Evolutionary conservation across 768 basidiomycete genomes (phyloP).

Genomic region (Suillus plorans): DNA sequence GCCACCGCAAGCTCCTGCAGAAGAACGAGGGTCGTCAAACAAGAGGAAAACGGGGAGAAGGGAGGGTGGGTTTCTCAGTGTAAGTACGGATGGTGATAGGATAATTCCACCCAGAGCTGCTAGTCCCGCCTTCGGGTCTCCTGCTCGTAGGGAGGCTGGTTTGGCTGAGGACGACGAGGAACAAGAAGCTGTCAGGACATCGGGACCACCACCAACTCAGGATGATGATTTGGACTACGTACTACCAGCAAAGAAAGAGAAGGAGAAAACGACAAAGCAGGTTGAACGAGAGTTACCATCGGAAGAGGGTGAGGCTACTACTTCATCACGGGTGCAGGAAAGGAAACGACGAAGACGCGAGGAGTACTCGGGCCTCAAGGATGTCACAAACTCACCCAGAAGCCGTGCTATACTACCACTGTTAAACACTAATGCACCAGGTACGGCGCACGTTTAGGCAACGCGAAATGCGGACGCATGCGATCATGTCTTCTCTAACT

Average conservation of each 20-base stretch:
- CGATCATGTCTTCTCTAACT: conserved; percentile 13
- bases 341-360: conserved; percentile 38
- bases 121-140: conserved; percentile 70
- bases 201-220: conserved; percentile 10
- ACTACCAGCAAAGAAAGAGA: conserved; percentile 43
- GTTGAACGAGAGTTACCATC: conserved; percentile 18
- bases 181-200: conserved; percentile 32
- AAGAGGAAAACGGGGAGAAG: conserved; percentile 29
- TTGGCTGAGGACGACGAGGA: conserved; percentile 60
- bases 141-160: conserved; percentile 52
- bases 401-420: conserved; percentile 34
- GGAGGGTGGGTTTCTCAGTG: conserved; percentile 56
- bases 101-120: conserved; percentile 52
- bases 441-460: conserved; percentile 25
- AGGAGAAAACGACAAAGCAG: conserved; percentile 28
- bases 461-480: not conserved
- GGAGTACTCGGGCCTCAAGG: conserved; percentile 48
- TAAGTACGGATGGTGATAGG: conserved; percentile 35
- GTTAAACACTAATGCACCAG: conserved; percentile 36
- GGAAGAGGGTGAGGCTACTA: conserved; percentile 25
- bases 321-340: conserved; percentile 35
- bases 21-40: conserved; percentile 33
- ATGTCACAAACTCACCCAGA: conserved; percentile 60
- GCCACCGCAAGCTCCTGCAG: conserved; percentile 33
- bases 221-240: conserved; percentile 22